Base-by-base conservation (phyloP, 169 alveolate species). In the Cryptosporidium bovis region DNA sequence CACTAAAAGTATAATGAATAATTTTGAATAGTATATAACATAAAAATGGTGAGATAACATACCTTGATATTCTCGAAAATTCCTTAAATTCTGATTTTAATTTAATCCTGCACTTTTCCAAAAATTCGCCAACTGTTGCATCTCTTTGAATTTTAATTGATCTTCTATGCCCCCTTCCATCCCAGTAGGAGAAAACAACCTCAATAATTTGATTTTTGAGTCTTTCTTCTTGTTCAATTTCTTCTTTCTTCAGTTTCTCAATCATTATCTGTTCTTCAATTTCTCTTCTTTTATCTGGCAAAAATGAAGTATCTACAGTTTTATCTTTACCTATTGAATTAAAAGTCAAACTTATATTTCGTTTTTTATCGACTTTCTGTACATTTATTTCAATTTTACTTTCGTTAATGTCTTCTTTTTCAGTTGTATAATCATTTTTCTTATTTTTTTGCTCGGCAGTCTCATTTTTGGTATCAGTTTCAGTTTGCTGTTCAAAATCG, bases 81-180 rank as follows among this genome's bases (percentile, higher is more conserved):
- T 77, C 87, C 18, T 62, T 56, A 33, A 91, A 91, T 16, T 91
- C 94, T 10, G 65, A 40, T 33, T 82, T 90, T 44, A 91, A 71
- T 51, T 89, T 87, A 4, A 51, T 33, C 44, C 92, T 58, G 48
- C 91, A 85, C 34, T 34, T 48, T 40, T 89, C 92, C 29, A 91
- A 82, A 51, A 91, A 91, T 64, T 90, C 82, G 29, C 91, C 91
- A 31, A 91, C 67, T 5, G 93, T 82, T 12, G 89, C 50, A 15
- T 66, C 90, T 15, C 90, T 62, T 48, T 46, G 71, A 24, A 91
- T 82, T 18, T 60, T 44, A 24, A 90, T 65, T 51, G 83, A 62
- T 13, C 94, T 64, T n/a, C 94, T 46, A 82, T 91, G 94, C 3
- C 94, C 94, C 13, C 87, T 50, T 10, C 94, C 94, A 24, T 91